These are phyloP conservation scores for Pseudogymnoascus sp. DNA, from an alignment of 2,329 filamentous ascomycete genomes.

Conservation along the genomic window DNA sequence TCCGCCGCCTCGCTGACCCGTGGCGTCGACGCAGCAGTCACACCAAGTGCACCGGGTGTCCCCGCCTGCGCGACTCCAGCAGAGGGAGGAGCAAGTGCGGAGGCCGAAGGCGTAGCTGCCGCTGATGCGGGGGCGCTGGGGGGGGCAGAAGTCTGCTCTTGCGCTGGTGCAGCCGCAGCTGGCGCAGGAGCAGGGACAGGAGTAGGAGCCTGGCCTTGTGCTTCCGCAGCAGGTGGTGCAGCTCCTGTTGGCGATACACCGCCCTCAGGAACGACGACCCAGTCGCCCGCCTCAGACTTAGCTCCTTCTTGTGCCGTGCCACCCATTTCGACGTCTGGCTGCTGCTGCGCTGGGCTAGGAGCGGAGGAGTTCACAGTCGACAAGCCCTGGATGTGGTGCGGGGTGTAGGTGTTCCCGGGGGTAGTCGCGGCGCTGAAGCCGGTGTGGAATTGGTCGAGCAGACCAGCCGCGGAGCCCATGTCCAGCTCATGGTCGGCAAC, in stretches of 20 bases:
- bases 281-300: slow-evolving; percentile 53
- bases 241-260: slow-evolving; percentile 32
- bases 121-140: slow-evolving; percentile 17
- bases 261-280: slow-evolving; percentile 66
- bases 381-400: slow-evolving; percentile 2
- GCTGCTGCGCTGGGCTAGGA: slow-evolving; percentile 12
- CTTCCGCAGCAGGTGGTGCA: slow-evolving; percentile 6
- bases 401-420: slow-evolving; percentile 38
- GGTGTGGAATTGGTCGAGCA: slow-evolving; percentile 62
- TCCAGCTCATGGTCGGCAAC: neutral
- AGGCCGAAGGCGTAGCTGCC: neutral
- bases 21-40: slow-evolving; percentile 18
- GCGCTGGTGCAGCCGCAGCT: slow-evolving; percentile 12
- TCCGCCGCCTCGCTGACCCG: slow-evolving; percentile 31
- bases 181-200: slow-evolving; percentile 11
- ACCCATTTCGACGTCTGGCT: slow-evolving; percentile 23
- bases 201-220: neutral
- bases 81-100: neutral
- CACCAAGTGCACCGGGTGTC: neutral
- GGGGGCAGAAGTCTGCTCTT: slow-evolving; percentile 13
- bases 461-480: slow-evolving; percentile 50
- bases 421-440: slow-evolving; percentile 53
- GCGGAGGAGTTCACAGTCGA: slow-evolving; percentile 36
- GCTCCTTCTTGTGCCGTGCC: slow-evolving; percentile 32
- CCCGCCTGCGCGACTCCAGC: neutral